Conservation (phyloP, 345 rosid genomes). For the Cochlearia excelsa region DNA sequence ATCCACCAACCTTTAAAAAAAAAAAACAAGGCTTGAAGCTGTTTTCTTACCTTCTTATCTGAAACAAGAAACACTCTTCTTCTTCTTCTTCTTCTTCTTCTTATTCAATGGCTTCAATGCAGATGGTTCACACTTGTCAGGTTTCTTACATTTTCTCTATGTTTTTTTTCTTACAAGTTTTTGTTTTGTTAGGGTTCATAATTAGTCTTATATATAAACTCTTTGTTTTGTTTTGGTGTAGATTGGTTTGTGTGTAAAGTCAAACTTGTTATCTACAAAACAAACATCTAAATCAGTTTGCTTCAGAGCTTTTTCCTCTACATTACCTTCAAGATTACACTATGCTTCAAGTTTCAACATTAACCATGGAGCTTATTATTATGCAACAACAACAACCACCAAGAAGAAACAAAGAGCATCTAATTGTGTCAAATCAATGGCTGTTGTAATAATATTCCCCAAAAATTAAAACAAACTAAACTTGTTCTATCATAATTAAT, state of each 20-base stretch:
- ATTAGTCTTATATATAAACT: neutral
- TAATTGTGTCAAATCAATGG: slow-evolving; percentile 47
- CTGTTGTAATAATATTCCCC: slow-evolving; percentile 43
- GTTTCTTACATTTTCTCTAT: slow-evolving; percentile 13
- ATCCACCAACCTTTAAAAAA: no score
- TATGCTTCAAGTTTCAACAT: slow-evolving; percentile 44
- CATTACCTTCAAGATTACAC: slow-evolving; percentile 47
- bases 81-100: slow-evolving; percentile 13
- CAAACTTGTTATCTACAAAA: slow-evolving; percentile 26
- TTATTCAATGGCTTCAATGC: slow-evolving; percentile 51
- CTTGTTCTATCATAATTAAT: slow-evolving; percentile 1
- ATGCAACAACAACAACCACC: slow-evolving; percentile 2
- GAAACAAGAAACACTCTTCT: neutral
- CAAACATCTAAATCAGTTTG: slow-evolving; percentile 30
- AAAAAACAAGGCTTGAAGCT: no score
- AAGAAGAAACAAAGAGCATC: slow-evolving; percentile 45
- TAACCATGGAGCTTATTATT: slow-evolving; percentile 33
- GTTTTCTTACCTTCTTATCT: no score
- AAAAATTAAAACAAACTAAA: neutral
- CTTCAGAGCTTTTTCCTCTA: slow-evolving; percentile 32
- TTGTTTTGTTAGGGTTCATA: neutral
- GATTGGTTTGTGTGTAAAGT: slow-evolving; percentile 35
- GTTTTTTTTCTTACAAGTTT: neutral
- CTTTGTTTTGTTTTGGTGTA: slow-evolving; percentile 29
- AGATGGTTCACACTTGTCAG: slow-evolving; percentile 43